A percentile compares a stretch with the other conserved stretches of the same genome.
Evolutionary conservation across 2,329 filamentous ascomycete genomes (phyloP).

Genomic region (Zasmidium cellare): DNA sequence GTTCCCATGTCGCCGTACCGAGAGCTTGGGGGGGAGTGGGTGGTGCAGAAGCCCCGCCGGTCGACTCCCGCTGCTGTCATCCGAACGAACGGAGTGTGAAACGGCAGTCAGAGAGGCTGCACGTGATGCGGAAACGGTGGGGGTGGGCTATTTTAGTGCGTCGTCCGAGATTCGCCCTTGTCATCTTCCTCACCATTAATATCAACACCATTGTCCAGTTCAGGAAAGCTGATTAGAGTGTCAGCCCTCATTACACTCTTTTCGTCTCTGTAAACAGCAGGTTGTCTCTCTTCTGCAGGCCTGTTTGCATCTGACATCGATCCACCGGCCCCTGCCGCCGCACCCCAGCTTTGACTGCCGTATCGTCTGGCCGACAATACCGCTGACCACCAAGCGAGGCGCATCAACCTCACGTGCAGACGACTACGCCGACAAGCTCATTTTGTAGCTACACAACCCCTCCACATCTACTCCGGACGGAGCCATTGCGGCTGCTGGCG

Average conservation of each 20-base stretch:
- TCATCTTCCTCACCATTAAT: too few relatives aligned
- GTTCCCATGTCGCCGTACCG: slow-evolving; percentile 21
- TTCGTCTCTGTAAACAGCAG: too few relatives aligned
- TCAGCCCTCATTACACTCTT: too few relatives aligned
- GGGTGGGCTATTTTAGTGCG: not conserved
- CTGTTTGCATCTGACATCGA: too few relatives aligned
- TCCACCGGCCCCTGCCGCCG: too few relatives aligned
- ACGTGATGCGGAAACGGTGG: not conserved
- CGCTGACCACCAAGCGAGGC: not conserved
- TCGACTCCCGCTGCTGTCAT: slow-evolving; percentile 1
- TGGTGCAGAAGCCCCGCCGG: slow-evolving; percentile 10
- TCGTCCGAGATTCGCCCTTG: not conserved
- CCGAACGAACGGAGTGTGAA: not conserved
- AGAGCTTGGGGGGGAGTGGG: not conserved
- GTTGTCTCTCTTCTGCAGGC: too few relatives aligned
- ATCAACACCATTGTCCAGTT: too few relatives aligned
- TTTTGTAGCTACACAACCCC: not conserved
- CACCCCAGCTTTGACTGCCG: not conserved
- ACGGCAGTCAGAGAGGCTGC: not conserved
- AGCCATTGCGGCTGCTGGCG: not conserved
- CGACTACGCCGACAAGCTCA: too few relatives aligned
- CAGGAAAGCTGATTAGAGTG: too few relatives aligned
- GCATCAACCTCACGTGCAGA: not conserved
- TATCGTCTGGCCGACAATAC: not conserved
- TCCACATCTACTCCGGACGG: not conserved